Evolutionary conservation across 1,284 basidiomycete species (phyloP), one percentile per base, ranked within the genome.

Genomic region (Chalciporus sp.): DNA sequence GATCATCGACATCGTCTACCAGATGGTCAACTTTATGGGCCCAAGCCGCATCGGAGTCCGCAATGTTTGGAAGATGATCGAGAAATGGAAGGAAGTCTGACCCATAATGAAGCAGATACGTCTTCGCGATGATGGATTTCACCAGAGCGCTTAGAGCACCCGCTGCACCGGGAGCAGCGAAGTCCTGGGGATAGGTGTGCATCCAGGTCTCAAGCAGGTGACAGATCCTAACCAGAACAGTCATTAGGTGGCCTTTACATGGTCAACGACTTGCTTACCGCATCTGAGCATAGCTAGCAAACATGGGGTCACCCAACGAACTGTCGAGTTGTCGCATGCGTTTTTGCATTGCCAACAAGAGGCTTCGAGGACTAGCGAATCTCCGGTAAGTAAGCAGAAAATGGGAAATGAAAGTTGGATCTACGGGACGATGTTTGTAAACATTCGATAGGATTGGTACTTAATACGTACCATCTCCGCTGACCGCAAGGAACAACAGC

Each of bases 301-400:
- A 88, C 83, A 91, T 87, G 0, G 86, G 85, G 72, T 92, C 90
- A 7, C 83, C 81, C n/a, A 79, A 78, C 26, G 85, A 80, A 56
- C 81, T 80, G 63, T 89, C 88, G 12, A 92, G 74, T 58, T 87
- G 82, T 31, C 87, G 82, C 80, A 92, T 86, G 43, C 88, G 84
- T 64, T 90, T 88, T 69, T 92, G 89, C 87, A 92, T 90, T 5
- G 89, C 86, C 46, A 92, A 76, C n/a, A 92, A 74, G 14, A 92
- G 72, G 53, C 78, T 85, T 40, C 90, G 80, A 12, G 90, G 90
- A 44, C 79, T 88, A 42, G 88, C 79, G 66, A 92, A 92, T 57
- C 88, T 78, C 33, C 90, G 85, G 67, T 89, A 92, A 11, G 88
- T 91, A 35, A 92, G 78, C 47, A 92, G 75, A 68, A 92, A 92